These are phyloP conservation scores for Zoysia matrella DNA, from an alignment of 202 grass and related monocot genomes.

Conservation along the genomic window DNA sequence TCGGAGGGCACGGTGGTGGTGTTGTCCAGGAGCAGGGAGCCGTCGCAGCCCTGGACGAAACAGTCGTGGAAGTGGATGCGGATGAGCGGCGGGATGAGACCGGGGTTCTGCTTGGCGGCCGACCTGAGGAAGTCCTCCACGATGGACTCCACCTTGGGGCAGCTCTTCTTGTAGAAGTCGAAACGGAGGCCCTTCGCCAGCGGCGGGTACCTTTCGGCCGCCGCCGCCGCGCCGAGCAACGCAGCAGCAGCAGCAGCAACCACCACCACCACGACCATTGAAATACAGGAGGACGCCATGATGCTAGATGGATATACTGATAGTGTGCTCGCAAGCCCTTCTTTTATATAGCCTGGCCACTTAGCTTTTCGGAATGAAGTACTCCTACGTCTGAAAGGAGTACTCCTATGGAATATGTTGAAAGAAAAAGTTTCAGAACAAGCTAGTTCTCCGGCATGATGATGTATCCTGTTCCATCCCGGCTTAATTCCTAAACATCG, in stretches of 20 bases:
- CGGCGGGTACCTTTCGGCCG: conserved; percentile 35
- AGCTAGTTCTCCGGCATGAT: too few relatives aligned
- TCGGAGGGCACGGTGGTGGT: conserved; percentile 26
- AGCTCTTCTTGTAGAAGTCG: conserved; percentile 44
- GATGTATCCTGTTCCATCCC: too few relatives aligned
- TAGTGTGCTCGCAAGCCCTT: too few relatives aligned
- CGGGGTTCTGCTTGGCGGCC: conserved; percentile 31
- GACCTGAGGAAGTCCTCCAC: not conserved
- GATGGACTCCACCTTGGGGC: conserved; percentile 44
- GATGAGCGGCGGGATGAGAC: conserved; percentile 55
- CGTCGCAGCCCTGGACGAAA: conserved; percentile 76
- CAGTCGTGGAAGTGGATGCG: conserved; percentile 88
- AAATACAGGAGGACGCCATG: too few relatives aligned
- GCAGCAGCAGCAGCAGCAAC: not conserved
- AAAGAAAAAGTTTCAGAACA: too few relatives aligned
- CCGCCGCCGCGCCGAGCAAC: not conserved
- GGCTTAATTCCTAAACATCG: too few relatives aligned
- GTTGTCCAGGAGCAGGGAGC: conserved; percentile 41
- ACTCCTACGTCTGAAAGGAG: too few relatives aligned
- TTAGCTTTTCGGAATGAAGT: too few relatives aligned
- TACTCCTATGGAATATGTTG: too few relatives aligned
- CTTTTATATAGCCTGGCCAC: too few relatives aligned
- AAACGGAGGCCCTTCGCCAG: conserved; percentile 48
- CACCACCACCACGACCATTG: not conserved
- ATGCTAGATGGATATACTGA: too few relatives aligned